Evolutionary conservation across 2,329 filamentous ascomycete genomes (phyloP).

Genomic region (Trichoderma citrinoviride): DNA sequence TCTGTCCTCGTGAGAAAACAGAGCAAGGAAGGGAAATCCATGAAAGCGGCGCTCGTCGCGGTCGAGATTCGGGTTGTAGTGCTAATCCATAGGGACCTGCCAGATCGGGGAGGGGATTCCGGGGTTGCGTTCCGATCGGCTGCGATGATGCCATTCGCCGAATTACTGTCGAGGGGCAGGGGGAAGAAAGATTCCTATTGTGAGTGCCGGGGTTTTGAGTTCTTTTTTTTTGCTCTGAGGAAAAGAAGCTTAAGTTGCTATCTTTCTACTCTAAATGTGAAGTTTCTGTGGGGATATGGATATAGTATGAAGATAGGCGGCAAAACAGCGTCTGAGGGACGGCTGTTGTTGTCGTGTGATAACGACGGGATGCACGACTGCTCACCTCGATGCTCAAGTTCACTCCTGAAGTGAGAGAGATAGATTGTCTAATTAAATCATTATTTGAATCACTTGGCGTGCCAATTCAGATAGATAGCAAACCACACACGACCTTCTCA

Average conservation of each 20-base stretch:
- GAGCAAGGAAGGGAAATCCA: neutral
- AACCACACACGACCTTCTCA: neutral
- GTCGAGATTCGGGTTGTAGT: neutral
- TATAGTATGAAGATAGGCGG: too few relatives aligned
- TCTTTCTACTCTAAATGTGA: neutral
- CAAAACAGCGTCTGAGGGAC: too few relatives aligned
- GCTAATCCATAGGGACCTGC: constrained; percentile 14
- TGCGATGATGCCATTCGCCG: constrained; percentile 17
- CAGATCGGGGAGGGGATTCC: constrained; percentile 17
- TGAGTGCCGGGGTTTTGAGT: neutral
- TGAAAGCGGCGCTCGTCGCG: neutral
- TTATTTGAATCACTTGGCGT: neutral
- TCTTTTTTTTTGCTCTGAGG: neutral
- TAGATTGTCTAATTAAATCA: too few relatives aligned
- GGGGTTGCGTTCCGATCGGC: constrained; percentile 12
- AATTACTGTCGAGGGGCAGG: neutral
- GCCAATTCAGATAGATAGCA: neutral
- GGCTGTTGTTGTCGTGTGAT: too few relatives aligned
- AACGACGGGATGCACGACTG: too few relatives aligned
- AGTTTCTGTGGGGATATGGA: neutral
- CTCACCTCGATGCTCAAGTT: too few relatives aligned
- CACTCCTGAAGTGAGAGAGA: too few relatives aligned
- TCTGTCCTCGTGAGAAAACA: too few relatives aligned
- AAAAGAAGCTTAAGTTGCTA: neutral
- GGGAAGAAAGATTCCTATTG: neutral